Percentiles rank a stretch among this genome's conserved stretches.
These are phyloP conservation scores for Podospora conica DNA, from an alignment of 495 filamentous ascomycete genomes.

Conservation along the genomic window DNA sequence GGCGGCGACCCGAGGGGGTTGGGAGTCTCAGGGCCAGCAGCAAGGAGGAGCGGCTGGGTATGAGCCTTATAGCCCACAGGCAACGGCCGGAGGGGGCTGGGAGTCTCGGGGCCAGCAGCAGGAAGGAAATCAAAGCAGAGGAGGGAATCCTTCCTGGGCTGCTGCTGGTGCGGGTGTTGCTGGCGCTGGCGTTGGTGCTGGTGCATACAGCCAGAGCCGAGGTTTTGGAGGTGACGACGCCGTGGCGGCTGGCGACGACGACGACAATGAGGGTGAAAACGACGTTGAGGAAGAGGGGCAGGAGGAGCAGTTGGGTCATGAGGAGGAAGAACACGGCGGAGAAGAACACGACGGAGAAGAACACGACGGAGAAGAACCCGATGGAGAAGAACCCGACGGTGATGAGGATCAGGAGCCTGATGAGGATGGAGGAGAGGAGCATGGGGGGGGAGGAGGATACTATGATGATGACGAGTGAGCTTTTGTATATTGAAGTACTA, in stretches of 20 bases:
- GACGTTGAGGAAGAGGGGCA: background rate
- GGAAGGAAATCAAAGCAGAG: background rate
- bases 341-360: background rate
- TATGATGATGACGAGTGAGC: background rate
- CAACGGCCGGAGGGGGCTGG: background rate
- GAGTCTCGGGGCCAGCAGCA: background rate
- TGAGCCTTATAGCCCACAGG: background rate
- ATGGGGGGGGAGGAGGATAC: background rate
- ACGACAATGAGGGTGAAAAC: background rate
- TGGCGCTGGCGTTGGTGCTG: background rate
- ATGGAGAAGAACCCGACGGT: background rate
- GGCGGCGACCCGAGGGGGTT: background rate
- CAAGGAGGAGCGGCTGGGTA: background rate
- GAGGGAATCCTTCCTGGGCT: background rate
- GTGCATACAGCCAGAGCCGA: background rate
- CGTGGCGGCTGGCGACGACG: background rate
- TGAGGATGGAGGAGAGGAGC: background rate
- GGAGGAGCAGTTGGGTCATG: background rate
- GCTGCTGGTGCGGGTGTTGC: background rate
- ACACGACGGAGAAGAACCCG: background rate
- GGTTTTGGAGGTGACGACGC: background rate
- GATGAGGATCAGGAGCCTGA: slow-evolving; percentile 7
- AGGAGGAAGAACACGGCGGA: background rate
- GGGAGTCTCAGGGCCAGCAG: background rate
- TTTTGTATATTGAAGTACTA: background rate